A percentile compares a stretch with the other conserved stretches of the same genome.
These are phyloP conservation scores for Begonia fuchsioides DNA, from an alignment of 306 rosid genomes.

Conservation along the genomic window DNA sequence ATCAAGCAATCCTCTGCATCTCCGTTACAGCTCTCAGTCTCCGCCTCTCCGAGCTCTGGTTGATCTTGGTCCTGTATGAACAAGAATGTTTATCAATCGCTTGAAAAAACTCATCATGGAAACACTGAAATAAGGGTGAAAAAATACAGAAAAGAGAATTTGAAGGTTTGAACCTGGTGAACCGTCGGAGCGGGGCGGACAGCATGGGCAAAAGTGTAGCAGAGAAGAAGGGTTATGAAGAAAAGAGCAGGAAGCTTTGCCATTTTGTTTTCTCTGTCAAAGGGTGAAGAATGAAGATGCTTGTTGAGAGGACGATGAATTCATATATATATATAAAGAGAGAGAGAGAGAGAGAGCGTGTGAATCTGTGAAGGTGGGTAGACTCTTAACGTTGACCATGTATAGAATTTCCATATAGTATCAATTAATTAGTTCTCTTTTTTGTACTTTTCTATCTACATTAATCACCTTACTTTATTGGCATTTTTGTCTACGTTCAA, in stretches of 20 bases:
- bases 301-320: too few relatives aligned
- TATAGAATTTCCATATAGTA: too few relatives aligned
- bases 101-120: background rate
- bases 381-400: too few relatives aligned
- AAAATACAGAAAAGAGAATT: background rate
- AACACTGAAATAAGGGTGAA: background rate
- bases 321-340: too few relatives aligned
- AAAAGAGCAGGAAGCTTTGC: background rate
- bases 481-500: too few relatives aligned
- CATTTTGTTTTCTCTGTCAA: background rate
- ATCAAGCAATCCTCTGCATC: slow-evolving; percentile 37
- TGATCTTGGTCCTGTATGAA: slow-evolving; percentile 17
- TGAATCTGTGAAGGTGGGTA: too few relatives aligned
- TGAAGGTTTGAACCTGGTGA: background rate
- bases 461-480: too few relatives aligned
- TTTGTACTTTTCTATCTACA: too few relatives aligned
- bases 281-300: too few relatives aligned
- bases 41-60: slow-evolving; percentile 5
- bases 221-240: background rate
- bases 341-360: too few relatives aligned
- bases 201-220: background rate
- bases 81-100: background rate
- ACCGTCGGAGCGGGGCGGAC: background rate
- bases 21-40: slow-evolving; percentile 33
- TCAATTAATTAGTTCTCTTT: too few relatives aligned